These are phyloP conservation scores for Aureobasidium leucospermi DNA, from an alignment of 2,329 filamentous ascomycete genomes.

Conservation along the genomic window DNA sequence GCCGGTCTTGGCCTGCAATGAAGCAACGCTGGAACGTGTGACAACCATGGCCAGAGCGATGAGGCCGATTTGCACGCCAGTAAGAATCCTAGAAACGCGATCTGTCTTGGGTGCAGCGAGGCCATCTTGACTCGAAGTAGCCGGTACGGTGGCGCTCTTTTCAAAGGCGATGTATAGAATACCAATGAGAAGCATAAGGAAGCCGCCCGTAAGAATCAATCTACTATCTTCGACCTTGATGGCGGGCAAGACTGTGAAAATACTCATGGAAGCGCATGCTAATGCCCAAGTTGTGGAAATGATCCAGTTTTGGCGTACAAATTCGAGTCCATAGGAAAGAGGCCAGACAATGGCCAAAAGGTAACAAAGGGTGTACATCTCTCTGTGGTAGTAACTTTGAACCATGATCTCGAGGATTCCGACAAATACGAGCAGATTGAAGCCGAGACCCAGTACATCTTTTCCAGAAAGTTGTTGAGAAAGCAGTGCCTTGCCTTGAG, in stretches of 20 bases:
- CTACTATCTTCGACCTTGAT: slow-evolving; percentile 73
- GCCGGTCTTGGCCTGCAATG: slow-evolving; percentile 76
- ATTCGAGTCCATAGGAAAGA: slow-evolving; percentile 60
- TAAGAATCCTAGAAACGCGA: slow-evolving; percentile 49
- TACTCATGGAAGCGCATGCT: slow-evolving; percentile 76
- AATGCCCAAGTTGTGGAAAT: slow-evolving; percentile 65
- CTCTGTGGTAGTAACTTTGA: slow-evolving; percentile 82
- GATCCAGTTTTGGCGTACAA: slow-evolving; percentile 58
- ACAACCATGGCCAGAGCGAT: slow-evolving; percentile 75
- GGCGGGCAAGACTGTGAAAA: slow-evolving; percentile 81
- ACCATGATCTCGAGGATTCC: slow-evolving; percentile 72
- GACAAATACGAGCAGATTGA: slow-evolving; percentile 63
- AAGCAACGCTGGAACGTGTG: slow-evolving; percentile 77
- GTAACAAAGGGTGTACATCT: slow-evolving; percentile 78
- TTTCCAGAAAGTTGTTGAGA: slow-evolving; percentile 59
- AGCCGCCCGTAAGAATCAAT: slow-evolving; percentile 67
- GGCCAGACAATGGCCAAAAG: slow-evolving; percentile 74
- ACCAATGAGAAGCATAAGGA: slow-evolving; percentile 69
- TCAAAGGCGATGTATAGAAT: slow-evolving; percentile 75
- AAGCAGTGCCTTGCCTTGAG: slow-evolving; percentile 58
- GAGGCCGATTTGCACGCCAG: slow-evolving; percentile 63
- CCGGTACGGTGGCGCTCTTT: slow-evolving; percentile 47
- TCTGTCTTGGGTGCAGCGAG: slow-evolving; percentile 30
- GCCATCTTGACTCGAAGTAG: slow-evolving; percentile 27
- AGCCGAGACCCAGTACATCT: slow-evolving; percentile 49